Evolutionary conservation across 2,329 filamentous ascomycete species (phyloP), one percentile per base, ranked within the genome.

Genomic region (Tolypocladium guangdongense): DNA sequence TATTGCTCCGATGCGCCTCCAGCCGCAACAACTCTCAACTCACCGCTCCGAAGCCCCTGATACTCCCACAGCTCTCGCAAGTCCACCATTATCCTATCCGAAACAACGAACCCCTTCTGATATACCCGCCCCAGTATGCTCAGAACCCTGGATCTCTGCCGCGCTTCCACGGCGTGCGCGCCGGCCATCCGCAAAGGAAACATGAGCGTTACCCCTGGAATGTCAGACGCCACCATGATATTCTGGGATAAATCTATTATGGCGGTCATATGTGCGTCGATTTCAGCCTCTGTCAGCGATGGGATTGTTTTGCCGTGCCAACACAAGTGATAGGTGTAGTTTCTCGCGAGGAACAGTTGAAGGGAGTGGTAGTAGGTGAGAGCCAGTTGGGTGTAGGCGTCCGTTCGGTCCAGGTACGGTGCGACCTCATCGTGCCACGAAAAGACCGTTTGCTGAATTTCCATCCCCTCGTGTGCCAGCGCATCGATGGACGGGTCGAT

Each of bases 141-240:
- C 0, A 59, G 0, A 4, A 60, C 22, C 3, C 18, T 50, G 0
- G 20, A 2, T 4, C 49, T 60, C 16, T 55, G 16, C 1, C 0
- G 14, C 0, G 10, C 1, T 0, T 24, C 16, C 0, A 1, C 27
- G 1, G 55, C 47, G 43, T 57, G 54, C 0, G 51, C 55, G 0
- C 64, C 64, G 2, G 60, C 61, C 46, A 63, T 57, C 27, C 62
- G 53, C 1, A 66, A 50, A 2, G 62, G 59, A 38, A 65, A 66
- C 1, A 66, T 20, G 0, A 58, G 38, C 2, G 60, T 49, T 2
- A 61, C 7, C 0, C 61, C 60, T 2, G 62, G 59, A 12, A 64
- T 58, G 1, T 22, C 33, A 0, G 59, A 60, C 1, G 8, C 14
- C 45, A 10, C 3, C 3, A 52, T 16, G 35, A 20, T 20, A 24